A percentile compares a stretch with the other conserved stretches of the same genome.
Conservation (phyloP, 768 basidiomycete genomes). For the Lactifluus hygrophoroides region DNA sequence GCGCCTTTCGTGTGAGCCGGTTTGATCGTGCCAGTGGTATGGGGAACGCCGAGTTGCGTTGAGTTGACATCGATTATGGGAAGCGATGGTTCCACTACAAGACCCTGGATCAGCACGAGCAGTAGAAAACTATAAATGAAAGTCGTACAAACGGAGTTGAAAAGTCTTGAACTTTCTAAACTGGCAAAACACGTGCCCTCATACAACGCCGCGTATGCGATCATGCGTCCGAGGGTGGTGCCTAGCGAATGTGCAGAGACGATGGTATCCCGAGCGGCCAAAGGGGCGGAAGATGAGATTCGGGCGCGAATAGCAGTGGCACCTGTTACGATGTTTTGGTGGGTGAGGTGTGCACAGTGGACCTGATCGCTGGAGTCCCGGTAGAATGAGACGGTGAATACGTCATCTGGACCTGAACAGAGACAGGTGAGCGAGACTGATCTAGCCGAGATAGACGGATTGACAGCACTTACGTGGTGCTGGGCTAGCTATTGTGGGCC, state of each 20-base stretch:
- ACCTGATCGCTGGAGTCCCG: slow-evolving; percentile 42
- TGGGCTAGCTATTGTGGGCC: slow-evolving; percentile 35
- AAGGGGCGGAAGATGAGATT: slow-evolving; percentile 60
- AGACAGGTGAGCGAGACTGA: background rate
- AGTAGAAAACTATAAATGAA: background rate
- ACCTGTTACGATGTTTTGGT: slow-evolving; percentile 82
- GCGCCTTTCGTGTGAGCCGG: slow-evolving; percentile 53
- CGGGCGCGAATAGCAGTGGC: slow-evolving; percentile 71
- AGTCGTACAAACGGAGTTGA: slow-evolving; percentile 40
- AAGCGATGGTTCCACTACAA: slow-evolving; percentile 6
- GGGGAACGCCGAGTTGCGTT: slow-evolving; percentile 45
- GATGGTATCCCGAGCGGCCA: slow-evolving; percentile 69
- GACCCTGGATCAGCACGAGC: background rate
- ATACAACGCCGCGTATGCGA: slow-evolving; percentile 71
- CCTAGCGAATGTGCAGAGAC: slow-evolving; percentile 66
- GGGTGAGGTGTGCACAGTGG: slow-evolving; percentile 61
- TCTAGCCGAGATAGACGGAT: background rate
- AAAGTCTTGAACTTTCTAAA: slow-evolving; percentile 45
- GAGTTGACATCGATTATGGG: slow-evolving; percentile 44
- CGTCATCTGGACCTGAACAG: slow-evolving; percentile 47
- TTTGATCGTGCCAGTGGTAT: slow-evolving; percentile 67
- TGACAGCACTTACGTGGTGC: slow-evolving; percentile 48
- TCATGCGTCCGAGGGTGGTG: slow-evolving; percentile 68
- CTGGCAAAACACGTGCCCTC: slow-evolving; percentile 71
- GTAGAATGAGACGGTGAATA: slow-evolving; percentile 64